Conservation (phyloP, 768 basidiomycete species). For the Boletus subparvulus region DNA sequence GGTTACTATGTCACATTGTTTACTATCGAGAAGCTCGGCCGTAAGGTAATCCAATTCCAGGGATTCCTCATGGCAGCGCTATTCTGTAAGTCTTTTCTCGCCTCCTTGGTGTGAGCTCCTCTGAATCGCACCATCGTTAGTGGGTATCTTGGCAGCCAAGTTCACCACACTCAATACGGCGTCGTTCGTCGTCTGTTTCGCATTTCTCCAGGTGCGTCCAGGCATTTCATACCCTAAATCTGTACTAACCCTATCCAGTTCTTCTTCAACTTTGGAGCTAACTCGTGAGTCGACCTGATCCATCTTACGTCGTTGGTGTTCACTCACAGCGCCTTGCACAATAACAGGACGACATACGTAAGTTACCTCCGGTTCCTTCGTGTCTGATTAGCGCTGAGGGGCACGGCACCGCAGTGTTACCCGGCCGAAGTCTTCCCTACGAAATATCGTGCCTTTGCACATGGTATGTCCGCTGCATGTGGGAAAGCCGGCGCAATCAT, state of each 20-base stretch:
- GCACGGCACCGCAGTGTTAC: slow-evolving; percentile 47
- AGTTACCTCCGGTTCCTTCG: slow-evolving; percentile 9
- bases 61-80: slow-evolving; percentile 72
- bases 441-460: slow-evolving; percentile 67
- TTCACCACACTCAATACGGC: slow-evolving; percentile 56
- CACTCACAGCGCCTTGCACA: slow-evolving; percentile 1
- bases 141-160: slow-evolving; percentile 66
- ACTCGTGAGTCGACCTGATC: slow-evolving; percentile 43
- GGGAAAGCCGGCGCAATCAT: slow-evolving; percentile 81
- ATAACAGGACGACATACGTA: slow-evolving; percentile 52
- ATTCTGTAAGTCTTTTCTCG: slow-evolving; percentile 46
- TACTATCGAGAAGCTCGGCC: slow-evolving; percentile 69
- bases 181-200: slow-evolving; percentile 70
- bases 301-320: neutral
- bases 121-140: slow-evolving; percentile 30
- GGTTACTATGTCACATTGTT: slow-evolving; percentile 71
- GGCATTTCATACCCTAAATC: neutral
- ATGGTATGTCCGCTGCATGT: slow-evolving; percentile 70
- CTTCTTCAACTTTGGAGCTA: slow-evolving; percentile 84
- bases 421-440: slow-evolving; percentile 83
- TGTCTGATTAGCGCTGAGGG: neutral
- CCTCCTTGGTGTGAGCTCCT: neutral
- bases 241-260: slow-evolving; percentile 40
- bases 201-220: slow-evolving; percentile 54
- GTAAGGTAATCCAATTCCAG: slow-evolving; percentile 74